Percentiles rank a stretch among this genome's conserved stretches.
These are phyloP conservation scores for Aristolochia fimbriata DNA, from an alignment of 164 flowering plant species.

Conservation along the genomic window DNA sequence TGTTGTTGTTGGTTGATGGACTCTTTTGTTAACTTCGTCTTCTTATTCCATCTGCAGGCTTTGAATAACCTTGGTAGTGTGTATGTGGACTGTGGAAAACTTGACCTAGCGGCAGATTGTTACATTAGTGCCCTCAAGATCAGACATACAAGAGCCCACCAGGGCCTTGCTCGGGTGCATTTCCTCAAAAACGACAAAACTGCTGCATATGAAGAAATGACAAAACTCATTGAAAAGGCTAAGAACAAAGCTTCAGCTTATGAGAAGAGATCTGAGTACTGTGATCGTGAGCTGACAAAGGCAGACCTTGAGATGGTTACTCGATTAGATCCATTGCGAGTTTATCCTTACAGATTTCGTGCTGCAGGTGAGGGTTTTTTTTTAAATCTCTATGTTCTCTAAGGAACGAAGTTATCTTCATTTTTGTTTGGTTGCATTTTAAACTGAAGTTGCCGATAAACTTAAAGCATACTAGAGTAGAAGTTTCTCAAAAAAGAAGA, in stretches of 20 bases:
- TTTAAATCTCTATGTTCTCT: too few relatives aligned
- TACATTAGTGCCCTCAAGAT: constrained; percentile 88
- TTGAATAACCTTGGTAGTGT: constrained; percentile 97
- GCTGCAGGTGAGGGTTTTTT: constrained; percentile 70
- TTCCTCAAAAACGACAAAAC: constrained; percentile 55
- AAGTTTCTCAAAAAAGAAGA: too few relatives aligned
- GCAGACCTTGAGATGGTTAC: constrained; percentile 93
- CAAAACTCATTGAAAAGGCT: constrained; percentile 84
- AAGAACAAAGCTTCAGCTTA: constrained; percentile 91
- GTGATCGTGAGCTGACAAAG: constrained; percentile 81
- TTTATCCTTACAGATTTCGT: constrained; percentile 94
- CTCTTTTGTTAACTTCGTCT: background rate
- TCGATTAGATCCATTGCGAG: constrained; percentile 81
- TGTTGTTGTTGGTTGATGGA: too few relatives aligned
- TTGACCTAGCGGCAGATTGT: constrained; percentile 89
- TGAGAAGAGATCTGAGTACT: constrained; percentile 96
- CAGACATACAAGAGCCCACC: constrained; percentile 94
- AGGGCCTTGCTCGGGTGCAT: constrained; percentile 96
- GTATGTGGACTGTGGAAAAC: constrained; percentile 70
- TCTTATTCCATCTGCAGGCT: constrained; percentile 35
- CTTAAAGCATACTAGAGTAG: too few relatives aligned
- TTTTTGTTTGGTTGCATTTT: too few relatives aligned
- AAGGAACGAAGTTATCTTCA: too few relatives aligned
- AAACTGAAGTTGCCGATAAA: too few relatives aligned
- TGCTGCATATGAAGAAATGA: constrained; percentile 92